Base-by-base conservation (phyloP, 1,284 basidiomycete genomes). In the Austroboletus niveus region DNA sequence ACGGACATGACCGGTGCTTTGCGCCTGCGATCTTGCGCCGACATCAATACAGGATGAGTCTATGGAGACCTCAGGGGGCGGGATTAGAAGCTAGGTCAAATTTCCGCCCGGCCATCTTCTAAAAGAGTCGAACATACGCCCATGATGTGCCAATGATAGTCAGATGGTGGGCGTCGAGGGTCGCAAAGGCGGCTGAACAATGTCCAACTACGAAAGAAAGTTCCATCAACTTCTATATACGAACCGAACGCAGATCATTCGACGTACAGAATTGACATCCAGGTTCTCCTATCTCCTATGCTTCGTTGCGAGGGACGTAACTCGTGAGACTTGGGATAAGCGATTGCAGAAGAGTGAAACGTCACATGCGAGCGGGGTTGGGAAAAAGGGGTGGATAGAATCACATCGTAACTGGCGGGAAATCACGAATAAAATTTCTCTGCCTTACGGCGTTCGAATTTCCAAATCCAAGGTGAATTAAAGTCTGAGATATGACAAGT, bases 181-280 rank as follows among this genome's bases (percentile, higher is more conserved):
- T 27, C 27, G 38, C 20, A 12, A 2, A 22, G 27, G 3, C n/a
- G 31, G 27, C 38, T 27, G 15, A n/a, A 39, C 20, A 35, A n/a
- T n/a, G n/a, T n/a, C n/a, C n/a, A n/a, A n/a, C n/a, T n/a, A n/a
- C n/a, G 32, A 29, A 45, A 52, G 31, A 20, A 35, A n/a, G n/a
- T 35, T 41, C 38, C 29, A 31, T 45, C n/a, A 31, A 35, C 41
- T 29, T 41, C 31, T 9, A 24, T 14, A 39, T 49, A 22, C 10
- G n/a, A 40, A 32, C n/a, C 30, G 34, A 34, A 29, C 47, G 36
- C 47, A 40, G 51, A 50, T 52, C 51, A 5, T 50, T 48, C 24
- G n/a, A 17, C 31, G 32, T 43, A 14, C 42, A 10, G 15, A 15
- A 15, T n/a, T n/a, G 4, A 15, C 8, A 35, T 15, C 5, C 34